Percentiles rank a stretch among this genome's conserved stretches.
Evolutionary conservation across 2,329 filamentous ascomycete species (phyloP).

Genomic region (Pleurostoma richardsiae): DNA sequence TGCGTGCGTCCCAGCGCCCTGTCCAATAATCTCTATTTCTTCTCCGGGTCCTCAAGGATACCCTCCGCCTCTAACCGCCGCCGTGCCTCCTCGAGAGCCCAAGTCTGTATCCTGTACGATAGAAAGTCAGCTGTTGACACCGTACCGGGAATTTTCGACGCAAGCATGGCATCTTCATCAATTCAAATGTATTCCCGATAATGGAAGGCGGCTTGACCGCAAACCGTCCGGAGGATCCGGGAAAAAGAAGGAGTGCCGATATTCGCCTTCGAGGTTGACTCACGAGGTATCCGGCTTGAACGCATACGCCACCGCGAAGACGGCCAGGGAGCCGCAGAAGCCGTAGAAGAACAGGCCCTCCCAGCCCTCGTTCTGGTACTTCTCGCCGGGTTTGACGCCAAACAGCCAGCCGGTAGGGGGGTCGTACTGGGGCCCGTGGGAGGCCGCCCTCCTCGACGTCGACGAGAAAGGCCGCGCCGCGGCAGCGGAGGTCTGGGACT

Average conservation of each 20-base stretch:
- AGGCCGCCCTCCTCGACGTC: constrained; percentile 31
- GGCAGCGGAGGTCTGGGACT: not conserved
- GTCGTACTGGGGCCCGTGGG: constrained; percentile 77
- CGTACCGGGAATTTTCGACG: no score
- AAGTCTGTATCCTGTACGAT: constrained; percentile 83
- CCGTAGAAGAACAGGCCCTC: constrained; percentile 82
- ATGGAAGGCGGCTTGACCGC: no score
- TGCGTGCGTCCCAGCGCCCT: not conserved
- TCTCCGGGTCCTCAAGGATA: constrained; percentile 74
- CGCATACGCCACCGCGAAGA: constrained; percentile 76
- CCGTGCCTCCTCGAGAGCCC: constrained; percentile 95
- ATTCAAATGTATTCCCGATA: no score
- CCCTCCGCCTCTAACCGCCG: constrained; percentile 94
- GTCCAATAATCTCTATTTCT: constrained; percentile 24
- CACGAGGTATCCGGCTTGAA: constrained; percentile 99
- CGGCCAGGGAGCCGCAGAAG: constrained; percentile 71
- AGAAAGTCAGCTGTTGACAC: not conserved
- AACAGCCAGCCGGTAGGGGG: constrained; percentile 89
- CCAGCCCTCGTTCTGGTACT: constrained; percentile 95
- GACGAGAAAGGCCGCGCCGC: constrained; percentile 4
- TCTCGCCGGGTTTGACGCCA: constrained; percentile 90
- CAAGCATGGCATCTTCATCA: no score
- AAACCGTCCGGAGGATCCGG: no score
- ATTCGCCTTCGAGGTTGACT: constrained; percentile 36
- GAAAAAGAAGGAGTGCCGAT: constrained; percentile 6